phyloP scores from a whole-genome alignment of 306 rosid species.

The Alnus glutinosa region DNA sequence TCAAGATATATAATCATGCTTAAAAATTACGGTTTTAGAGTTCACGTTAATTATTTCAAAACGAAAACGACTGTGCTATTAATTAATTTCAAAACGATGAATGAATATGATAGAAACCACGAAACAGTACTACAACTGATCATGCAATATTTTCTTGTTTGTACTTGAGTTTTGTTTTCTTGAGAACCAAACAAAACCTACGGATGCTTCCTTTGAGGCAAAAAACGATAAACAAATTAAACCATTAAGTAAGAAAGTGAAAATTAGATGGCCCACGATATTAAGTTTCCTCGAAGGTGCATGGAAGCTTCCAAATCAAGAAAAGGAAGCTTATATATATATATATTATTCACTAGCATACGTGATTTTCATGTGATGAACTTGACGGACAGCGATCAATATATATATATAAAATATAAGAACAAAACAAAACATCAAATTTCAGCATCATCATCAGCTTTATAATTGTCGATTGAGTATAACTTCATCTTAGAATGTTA shows the following conservation, averaged over 20 bases:
- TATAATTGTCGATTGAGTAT: slow-evolving; percentile 19
- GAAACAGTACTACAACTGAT: neutral
- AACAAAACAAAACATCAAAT: neutral
- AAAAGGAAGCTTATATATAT: neutral
- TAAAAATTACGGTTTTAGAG: no score
- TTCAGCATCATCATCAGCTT: slow-evolving; percentile 26
- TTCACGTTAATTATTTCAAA: no score
- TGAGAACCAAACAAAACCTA: neutral
- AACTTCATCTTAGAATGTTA: neutral
- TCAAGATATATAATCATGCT: no score
- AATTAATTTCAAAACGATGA: neutral
- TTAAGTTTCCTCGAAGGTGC: slow-evolving; percentile 52
- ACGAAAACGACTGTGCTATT: no score
- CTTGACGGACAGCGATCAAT: neutral
- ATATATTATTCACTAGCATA: neutral
- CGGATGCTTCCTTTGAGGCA: neutral
- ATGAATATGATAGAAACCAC: neutral
- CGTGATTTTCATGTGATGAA: neutral
- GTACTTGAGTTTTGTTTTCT: neutral
- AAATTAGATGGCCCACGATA: slow-evolving; percentile 31
- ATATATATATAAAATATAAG: neutral
- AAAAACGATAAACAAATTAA: neutral
- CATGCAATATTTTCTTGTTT: neutral
- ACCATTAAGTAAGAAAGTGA: slow-evolving; percentile 22
- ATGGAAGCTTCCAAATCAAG: slow-evolving; percentile 30